Base-by-base conservation (phyloP, 2,329 filamentous ascomycete genomes). In the Arachnopeziza araneosa region DNA sequence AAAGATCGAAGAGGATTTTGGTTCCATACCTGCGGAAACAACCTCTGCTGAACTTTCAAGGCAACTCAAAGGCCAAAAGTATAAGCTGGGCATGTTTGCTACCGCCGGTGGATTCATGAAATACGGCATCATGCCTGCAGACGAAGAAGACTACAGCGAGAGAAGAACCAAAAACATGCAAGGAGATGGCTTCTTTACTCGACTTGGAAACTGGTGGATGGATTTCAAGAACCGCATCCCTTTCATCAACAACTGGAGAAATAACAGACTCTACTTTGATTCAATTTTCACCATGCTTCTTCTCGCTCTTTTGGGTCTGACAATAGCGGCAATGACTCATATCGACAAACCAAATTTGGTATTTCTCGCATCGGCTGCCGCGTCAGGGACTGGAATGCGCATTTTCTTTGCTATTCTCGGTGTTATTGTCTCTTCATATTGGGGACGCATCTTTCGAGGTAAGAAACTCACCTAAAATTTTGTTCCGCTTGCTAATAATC, bases 71-170 rank as follows among this genome's bases (percentile, higher is more conserved):
- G 60, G 60, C 22, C 22, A 56, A 30, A 56, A 59, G 21, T 62
- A 55, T 26, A 57, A 50, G 24, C 30, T 62, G 19, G 60, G 60
- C 1, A 52, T 54, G 21, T 62, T 62, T 54, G 48, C 55, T 4
- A 62, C 60, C 3, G 50, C 26, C 19, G 12, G 26, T 22, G 60
- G 60, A 8, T n/a, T 55, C 23, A 50, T 57, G 21, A 62, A 62
- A 50, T 62, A 59, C 22, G 60, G 60, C 14, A 59, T 62, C 17
- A 62, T 62, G 60, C 60, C 60, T 19, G 57, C 36, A 44, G 17
- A 44, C 17, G 36, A 14, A 4, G 36, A 17, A 17, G 36, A 44
- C 19, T 8, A 50, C 24, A 36, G 32, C 22, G 56, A 54, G 12
- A 50, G 30, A 6, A 55, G n/a, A n/a, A n/a, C 26, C 24, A 22